Percentiles rank a stretch among this genome's conserved stretches.
Conservation (phyloP, 106 monocot species). For the Acanthochlamys bracteata region DNA sequence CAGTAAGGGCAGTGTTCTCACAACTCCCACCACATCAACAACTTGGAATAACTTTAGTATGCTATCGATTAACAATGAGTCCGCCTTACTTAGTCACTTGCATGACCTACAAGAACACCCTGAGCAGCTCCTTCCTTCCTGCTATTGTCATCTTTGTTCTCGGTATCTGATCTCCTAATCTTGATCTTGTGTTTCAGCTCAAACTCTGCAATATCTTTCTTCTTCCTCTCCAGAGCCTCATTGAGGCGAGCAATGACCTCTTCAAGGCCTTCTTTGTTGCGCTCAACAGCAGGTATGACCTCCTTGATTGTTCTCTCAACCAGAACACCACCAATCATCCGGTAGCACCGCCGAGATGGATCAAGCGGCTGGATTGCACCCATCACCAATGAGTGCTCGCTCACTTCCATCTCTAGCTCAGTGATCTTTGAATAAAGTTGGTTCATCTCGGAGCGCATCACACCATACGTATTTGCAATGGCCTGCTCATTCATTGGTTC, state of each 20-base stretch:
- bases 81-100: constrained; percentile 9
- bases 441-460: constrained; percentile 70
- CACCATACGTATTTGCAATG: constrained; percentile 55
- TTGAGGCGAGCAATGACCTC: constrained; percentile 75
- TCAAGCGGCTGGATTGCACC: constrained; percentile 79
- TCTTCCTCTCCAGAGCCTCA: constrained; percentile 89
- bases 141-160: constrained; percentile 29
- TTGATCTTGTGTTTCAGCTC: constrained; percentile 95
- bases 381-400: constrained; percentile 82
- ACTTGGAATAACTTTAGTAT: too few species aligned
- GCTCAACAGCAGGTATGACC: constrained; percentile 78
- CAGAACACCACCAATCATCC: constrained; percentile 88
- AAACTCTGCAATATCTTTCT: constrained; percentile 80
- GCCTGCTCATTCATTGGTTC: constrained; percentile 61
- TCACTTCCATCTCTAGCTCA: constrained; percentile 88
- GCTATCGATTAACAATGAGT: background rate
- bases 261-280: constrained; percentile 85
- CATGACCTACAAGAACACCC: constrained; percentile 88
- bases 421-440: constrained; percentile 90
- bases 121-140: constrained; percentile 73
- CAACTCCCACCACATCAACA: too few species aligned
- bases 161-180: constrained; percentile 47
- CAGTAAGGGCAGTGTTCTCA: too few species aligned
- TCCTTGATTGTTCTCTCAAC: constrained; percentile 85
- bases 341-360: constrained; percentile 72